Percentiles rank a stretch among this genome's conserved stretches.
These are phyloP conservation scores for Ceratobasidium sp. DNA, from an alignment of 1,284 basidiomycete species.

Conservation along the genomic window DNA sequence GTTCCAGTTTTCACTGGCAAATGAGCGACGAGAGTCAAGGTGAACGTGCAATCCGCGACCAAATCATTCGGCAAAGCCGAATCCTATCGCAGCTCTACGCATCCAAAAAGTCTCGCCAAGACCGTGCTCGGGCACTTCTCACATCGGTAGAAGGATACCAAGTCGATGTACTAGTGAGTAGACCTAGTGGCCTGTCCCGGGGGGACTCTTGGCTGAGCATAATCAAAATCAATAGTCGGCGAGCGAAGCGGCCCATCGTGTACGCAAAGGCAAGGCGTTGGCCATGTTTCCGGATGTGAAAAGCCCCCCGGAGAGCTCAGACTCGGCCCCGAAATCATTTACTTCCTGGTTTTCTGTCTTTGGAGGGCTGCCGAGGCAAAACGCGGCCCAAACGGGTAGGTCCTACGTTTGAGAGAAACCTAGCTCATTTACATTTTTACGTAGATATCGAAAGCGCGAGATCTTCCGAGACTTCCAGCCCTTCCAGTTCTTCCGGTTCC, in stretches of 20 bases:
- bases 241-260: not conserved
- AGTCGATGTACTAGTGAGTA: not conserved
- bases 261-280: not conserved
- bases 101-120: not conserved
- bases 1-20: slow-evolving; percentile 37
- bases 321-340: too few species aligned
- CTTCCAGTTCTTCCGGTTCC: too few species aligned
- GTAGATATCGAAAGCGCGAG: slow-evolving; percentile 12
- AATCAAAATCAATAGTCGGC: not conserved
- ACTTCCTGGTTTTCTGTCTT: slow-evolving; percentile 37
- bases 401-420: not conserved
- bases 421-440: not conserved
- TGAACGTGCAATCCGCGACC: slow-evolving; percentile 16
- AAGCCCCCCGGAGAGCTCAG: not conserved
- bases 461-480: not conserved
- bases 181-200: not conserved
- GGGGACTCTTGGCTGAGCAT: not conserved
- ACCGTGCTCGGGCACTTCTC: slow-evolving; percentile 4
- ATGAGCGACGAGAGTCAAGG: slow-evolving; percentile 35
- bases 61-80: slow-evolving; percentile 31
- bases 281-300: slow-evolving; percentile 8
- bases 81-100: slow-evolving; percentile 31
- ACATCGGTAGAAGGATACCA: slow-evolving; percentile 14
- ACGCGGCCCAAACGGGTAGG: not conserved
- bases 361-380: slow-evolving; percentile 4